phyloP scores from a whole-genome alignment of 805 yeast species.

The Candida rishiriensis region DNA sequence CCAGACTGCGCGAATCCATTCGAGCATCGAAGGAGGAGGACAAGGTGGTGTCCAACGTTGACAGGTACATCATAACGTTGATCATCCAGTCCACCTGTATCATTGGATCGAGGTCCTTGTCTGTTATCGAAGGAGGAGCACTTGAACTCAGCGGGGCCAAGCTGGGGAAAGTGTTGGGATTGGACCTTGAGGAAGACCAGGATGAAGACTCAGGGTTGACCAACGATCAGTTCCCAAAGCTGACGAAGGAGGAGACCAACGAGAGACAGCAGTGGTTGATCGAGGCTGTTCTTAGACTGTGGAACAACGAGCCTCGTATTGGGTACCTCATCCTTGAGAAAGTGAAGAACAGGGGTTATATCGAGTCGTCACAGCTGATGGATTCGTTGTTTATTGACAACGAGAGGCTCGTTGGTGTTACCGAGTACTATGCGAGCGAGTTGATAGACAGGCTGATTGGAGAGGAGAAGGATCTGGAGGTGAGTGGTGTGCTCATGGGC shows the following conservation, averaged over 20 bases:
- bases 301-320: conserved; percentile 63
- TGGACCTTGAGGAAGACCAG: conserved; percentile 11
- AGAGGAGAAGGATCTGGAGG: conserved; percentile 10
- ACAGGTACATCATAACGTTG: conserved; percentile 50
- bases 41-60: conserved; percentile 20
- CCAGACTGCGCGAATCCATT: conserved; percentile 18
- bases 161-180: conserved; percentile 23
- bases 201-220: conserved; percentile 10
- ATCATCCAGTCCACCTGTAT: conserved; percentile 70
- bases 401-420: conserved; percentile 32
- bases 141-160: conserved; percentile 28
- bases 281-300: conserved; percentile 53
- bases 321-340: conserved; percentile 57
- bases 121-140: conserved; percentile 59
- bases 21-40: conserved; percentile 8
- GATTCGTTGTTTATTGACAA: conserved; percentile 36
- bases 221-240: conserved; percentile 20
- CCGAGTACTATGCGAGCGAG: conserved; percentile 44
- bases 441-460: conserved; percentile 24
- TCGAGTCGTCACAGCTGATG: conserved; percentile 39
- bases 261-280: conserved; percentile 42
- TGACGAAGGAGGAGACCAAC: conserved; percentile 22
- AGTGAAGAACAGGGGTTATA: conserved; percentile 41
- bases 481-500: conserved; percentile 20
- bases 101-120: conserved; percentile 84